Base-by-base conservation (phyloP, 2,329 filamentous ascomycete genomes). In the Dactylellina drechsleri region DNA sequence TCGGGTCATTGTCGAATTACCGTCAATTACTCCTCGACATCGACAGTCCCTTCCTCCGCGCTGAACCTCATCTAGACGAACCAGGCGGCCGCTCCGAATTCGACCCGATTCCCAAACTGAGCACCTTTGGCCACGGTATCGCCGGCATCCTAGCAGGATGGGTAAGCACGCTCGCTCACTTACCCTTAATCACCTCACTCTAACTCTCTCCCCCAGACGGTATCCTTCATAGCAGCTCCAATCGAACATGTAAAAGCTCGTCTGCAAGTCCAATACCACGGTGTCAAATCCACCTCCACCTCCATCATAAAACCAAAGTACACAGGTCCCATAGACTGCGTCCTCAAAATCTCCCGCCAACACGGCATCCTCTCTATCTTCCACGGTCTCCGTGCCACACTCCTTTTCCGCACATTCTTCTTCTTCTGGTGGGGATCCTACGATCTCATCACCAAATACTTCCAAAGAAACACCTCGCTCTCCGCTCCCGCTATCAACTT, bases 341-440 rank as follows among this genome's bases (percentile, higher is more conserved):
- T 90, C 43, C 80, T 85, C 57, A 76, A 61, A 43, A 66, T 76
- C 36, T 66, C 59, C n/a, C 81, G 81, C 26, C 79, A 81, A 59
- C 92, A 98, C 81, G 94, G 95, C 53, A 79, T 97, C 1, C 81
- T 83, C 20, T 95, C 94, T 41, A 82, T 99, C 6, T 99, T 94
- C 82, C 93, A 92, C 81, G 95, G 95, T 0, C 86, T 99, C 12
- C 85, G 83, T 43, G 92, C 95, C 0, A 98, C 95, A 0, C 84
- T 98, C 57, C 82, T 98, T 56, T 98, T 98, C 84, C 88, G 95
- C 16, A 88, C 89, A 13, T 96, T 94, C 84, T 99, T 99, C 85
- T 97, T 97, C 86, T 95, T 90, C 84, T 98, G 93, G 93, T 99
- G 95, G 95, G 89, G 90, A n/a, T 91, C 89, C 74, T 99, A 99